Conservation (phyloP, 305 asterid species). For the Nicotiana rustica region DNA sequence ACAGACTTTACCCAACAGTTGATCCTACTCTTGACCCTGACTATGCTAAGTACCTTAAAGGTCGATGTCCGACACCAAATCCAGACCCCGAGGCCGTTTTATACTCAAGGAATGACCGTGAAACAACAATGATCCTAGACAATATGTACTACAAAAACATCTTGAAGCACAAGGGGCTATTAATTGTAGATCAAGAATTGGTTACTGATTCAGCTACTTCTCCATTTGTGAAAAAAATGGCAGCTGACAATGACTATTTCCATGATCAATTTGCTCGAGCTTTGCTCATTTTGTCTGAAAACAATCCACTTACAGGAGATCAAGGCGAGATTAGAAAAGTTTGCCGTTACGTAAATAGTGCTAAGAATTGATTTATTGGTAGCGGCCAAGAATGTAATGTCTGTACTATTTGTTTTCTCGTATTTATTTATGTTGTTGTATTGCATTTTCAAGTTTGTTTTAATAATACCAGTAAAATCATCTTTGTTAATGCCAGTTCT, state of each 20-base stretch:
- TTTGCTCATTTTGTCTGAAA: constrained; percentile 63
- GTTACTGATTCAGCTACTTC: constrained; percentile 60
- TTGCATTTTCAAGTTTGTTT: not conserved
- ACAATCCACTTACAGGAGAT: constrained; percentile 62
- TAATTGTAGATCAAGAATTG: constrained; percentile 62
- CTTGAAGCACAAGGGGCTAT: constrained; percentile 57
- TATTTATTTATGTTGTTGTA: not conserved
- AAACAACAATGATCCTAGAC: constrained; percentile 68
- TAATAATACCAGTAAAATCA: not conserved
- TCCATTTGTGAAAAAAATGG: constrained; percentile 80
- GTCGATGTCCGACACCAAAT: constrained; percentile 60
- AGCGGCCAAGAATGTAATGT: not conserved
- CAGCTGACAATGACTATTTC: constrained; percentile 70
- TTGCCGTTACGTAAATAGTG: constrained; percentile 62
- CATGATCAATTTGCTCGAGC: constrained; percentile 74
- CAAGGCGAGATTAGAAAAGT: constrained; percentile 74
- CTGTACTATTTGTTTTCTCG: not conserved
- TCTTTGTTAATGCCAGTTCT: no score
- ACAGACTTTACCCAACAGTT: constrained; percentile 68
- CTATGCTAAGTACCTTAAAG: constrained; percentile 60
- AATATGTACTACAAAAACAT: constrained; percentile 72
- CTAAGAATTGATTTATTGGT: not conserved
- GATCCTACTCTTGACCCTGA: constrained; percentile 65
- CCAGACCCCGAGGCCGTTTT: constrained; percentile 56
- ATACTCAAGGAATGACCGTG: constrained; percentile 64